Base-by-base conservation (phyloP, 2,329 filamentous ascomycete genomes). In the Blastomyces gilchristii region DNA sequence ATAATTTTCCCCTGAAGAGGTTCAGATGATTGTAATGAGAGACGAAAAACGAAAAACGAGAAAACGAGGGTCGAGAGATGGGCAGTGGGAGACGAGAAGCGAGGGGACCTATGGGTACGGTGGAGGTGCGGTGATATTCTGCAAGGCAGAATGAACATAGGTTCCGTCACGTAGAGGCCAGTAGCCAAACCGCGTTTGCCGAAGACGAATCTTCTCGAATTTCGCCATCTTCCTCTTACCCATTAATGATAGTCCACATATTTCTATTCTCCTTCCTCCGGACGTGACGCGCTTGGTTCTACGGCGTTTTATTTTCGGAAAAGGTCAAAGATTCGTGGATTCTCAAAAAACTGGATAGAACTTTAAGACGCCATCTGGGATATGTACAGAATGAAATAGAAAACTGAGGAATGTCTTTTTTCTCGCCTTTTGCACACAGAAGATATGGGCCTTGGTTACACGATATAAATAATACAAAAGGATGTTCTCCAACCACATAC, bases 381-480 rank as follows among this genome's bases (percentile, higher is more conserved):
- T 63, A 59, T 63, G 39, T 76, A 77, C 74, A 75, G 70, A 16
- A 60, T 31, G 69, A 72, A 71, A 73, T 72, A 73, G 68, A 72
- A 77, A 61, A 76, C 73, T 72, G 69, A 71, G 70, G 71, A 68
- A 16, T 72, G 69, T 70, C 53, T 25, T 61, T 60, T 61, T 31
- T 61, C n/a, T 22, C 47, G 57, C 59, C 68, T 75, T 74, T 75
- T 74, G 73, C 74, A 75, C 69, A 71, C 71, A 75, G 22, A 74
- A 73, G 71, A 71, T 71, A 71, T 41, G 54, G 54, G 72, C 37
- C 57, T 59, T 59, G 71, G 73, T 72, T 72, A 74, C 69, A 74
- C 73, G 71, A 72, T 76, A 74, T 72, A 77, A 77, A 64, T 67
- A 65, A 56, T 67, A 67, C 66, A 67, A 64, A 65, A 73, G 75